Evolutionary conservation across 371 early-diverging fungal genomes (phyloP), one percentile per base, ranked within the genome.

Genomic region (Mucor circinelloides): DNA sequence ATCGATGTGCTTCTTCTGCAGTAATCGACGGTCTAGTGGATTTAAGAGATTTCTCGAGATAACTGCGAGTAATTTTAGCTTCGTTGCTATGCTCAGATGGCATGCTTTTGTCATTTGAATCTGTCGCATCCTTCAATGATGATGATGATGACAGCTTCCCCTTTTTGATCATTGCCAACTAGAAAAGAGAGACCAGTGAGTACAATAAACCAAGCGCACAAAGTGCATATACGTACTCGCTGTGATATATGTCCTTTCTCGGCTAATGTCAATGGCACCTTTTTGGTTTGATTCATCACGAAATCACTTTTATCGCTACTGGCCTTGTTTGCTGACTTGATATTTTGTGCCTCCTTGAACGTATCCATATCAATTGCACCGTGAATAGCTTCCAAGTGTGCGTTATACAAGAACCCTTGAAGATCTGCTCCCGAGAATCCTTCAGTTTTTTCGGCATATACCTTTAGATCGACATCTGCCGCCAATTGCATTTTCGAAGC

Each of bases 341-440:
- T 67, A 36, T 83, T 70, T 66, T 81, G 75, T 65, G 76, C 61
- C 65, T 80, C 76, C 56, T 77, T 79, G 60, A 81, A 81, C 13
- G 76, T 78, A 31, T 81, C 80, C 31, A 77, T 76, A 63, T 88
- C 84, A 32, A 91, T 82, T 6, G 81, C 72, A 2, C 90, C 89
- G 63, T 95, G 96, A 67, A 97, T 91, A 0, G 96, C 92, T 64
- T 92, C 94, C 58, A 98, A 78, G 64, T 95, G 95, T 0, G 96
- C 96, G 71, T 93, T 94, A 72, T 96, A 96, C 7, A 97, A 74
- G 27, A 98, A 83, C 0, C 94, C 96, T 77, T 97, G 97, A 60
- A 98, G 73, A 80, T 98, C 99, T 0, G 99, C 99, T 5, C 97
- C 97, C 0, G 96, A 87, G 67, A 89, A 91, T 0, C 92, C 92